A percentile compares a stretch with the other conserved stretches of the same genome.
These are phyloP conservation scores for Pseudozyma tsukubaensis DNA, from an alignment of 1,284 basidiomycete species.

Conservation along the genomic window DNA sequence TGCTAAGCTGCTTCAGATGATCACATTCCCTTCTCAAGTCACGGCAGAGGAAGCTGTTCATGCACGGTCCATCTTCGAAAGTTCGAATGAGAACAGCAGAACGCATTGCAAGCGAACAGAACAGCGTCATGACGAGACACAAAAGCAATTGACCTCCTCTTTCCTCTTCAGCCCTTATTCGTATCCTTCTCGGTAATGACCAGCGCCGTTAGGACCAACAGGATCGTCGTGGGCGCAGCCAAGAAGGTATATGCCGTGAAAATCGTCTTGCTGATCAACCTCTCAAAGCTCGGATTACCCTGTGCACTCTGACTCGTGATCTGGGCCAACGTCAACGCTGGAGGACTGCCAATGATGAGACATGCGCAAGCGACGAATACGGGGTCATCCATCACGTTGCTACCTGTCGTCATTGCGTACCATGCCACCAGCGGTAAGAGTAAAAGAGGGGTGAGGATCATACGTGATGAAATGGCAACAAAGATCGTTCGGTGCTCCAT, in stretches of 20 bases:
- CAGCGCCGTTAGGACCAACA: slow-evolving; percentile 59
- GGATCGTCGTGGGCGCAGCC: slow-evolving; percentile 63
- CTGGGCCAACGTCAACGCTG: slow-evolving; percentile 75
- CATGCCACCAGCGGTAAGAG: slow-evolving; percentile 70
- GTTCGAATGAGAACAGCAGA: neutral
- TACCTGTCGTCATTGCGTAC: slow-evolving; percentile 43
- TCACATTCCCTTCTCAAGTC: too few relatives aligned
- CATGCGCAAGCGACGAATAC: slow-evolving; percentile 85
- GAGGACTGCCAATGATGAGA: slow-evolving; percentile 80
- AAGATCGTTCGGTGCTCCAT: slow-evolving; percentile 78
- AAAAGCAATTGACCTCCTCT: neutral
- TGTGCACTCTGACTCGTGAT: slow-evolving; percentile 81
- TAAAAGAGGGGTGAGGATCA: slow-evolving; percentile 85
- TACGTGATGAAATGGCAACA: slow-evolving; percentile 81
- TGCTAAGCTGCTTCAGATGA: too few relatives aligned
- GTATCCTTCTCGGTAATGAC: slow-evolving; percentile 57
- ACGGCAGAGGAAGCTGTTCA: too few relatives aligned
- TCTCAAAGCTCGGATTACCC: slow-evolving; percentile 87
- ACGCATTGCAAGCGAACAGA: slow-evolving; percentile 2
- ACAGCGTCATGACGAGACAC: too few relatives aligned
- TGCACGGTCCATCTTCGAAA: too few relatives aligned
- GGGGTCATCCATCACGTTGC: slow-evolving; percentile 72
- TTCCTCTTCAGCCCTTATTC: slow-evolving; percentile 16
- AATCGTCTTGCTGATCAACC: slow-evolving; percentile 77
- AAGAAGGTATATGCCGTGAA: slow-evolving; percentile 65